Base-by-base conservation (phyloP, 2,329 filamentous ascomycete genomes). In the Metarhizium anisopliae region DNA sequence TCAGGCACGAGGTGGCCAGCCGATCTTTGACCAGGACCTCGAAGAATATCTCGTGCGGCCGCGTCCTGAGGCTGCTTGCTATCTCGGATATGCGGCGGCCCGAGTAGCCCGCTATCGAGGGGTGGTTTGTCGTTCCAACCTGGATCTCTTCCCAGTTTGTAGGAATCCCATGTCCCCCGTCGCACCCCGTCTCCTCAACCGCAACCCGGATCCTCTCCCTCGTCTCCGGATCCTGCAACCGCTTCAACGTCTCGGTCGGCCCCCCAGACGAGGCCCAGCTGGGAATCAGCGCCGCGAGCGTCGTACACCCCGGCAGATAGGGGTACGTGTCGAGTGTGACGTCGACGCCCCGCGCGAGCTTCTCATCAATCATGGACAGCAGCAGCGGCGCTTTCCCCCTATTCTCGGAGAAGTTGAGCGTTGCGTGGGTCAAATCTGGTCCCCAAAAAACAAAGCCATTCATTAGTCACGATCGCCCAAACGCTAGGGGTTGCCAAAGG, bases 111-210 rank as follows among this genome's bases (percentile, higher is more conserved):
- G 52, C 40, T 7, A 64, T 20, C 4, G 55, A 53, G 4, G 55
- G 43, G 25, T 63, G 53, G 20, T 40, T 52, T 2, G 59, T 59
- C 6, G 55, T 61, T 16, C 61, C 61, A 47, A 64, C 52, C 51
- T 64, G 62, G 32, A 64, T 64, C 42, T 63, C 62, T 14, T 63
- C 62, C 62, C 62, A 64, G 50, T 63, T 64, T 8, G 62, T 64
- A 6, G 62, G 62, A 35, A 64, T 64, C n/a, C 62, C 62, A n/a
- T 64, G 62, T 0, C 62, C 62, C 14, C 62, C 61, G 18, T 64
- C 62, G n/a, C 61, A 64, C 3, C 62, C 62, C 38, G 56, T 63
- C 6, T 60, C 60, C 43, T 64, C 62, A 6, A 64, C 54, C 2
- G 60, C 62, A 6, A 62, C 50, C 5, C 59, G 60, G 20, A 64